phyloP scores from a whole-genome alignment of 345 rosid genomes.

The Passiflora organensis region DNA sequence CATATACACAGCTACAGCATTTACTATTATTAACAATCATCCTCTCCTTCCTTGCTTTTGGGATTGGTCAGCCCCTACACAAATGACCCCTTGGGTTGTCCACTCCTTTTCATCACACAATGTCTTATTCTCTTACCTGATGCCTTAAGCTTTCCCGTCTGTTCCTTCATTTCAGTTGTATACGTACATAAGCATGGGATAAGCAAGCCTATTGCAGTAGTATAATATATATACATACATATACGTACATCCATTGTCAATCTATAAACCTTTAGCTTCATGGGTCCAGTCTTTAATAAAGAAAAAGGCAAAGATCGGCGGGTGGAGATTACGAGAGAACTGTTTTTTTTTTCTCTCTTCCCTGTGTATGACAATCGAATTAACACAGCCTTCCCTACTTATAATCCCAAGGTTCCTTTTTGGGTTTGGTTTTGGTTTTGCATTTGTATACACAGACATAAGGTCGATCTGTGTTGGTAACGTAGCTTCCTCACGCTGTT shows the following conservation, averaged over 20 bases:
- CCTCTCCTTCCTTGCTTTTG: background rate
- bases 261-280: too few relatives aligned
- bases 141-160: too few relatives aligned
- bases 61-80: background rate
- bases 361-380: background rate
- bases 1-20: background rate
- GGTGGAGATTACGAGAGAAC: background rate
- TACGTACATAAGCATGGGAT: too few relatives aligned
- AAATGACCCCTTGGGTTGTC: conserved; percentile 15
- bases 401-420: conserved; percentile 23
- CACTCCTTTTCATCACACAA: conserved; percentile 11
- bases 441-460: conserved; percentile 1
- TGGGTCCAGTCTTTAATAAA: background rate
- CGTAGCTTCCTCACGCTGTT: too few relatives aligned
- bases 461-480: too few relatives aligned
- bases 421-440: background rate
- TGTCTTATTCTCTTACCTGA: too few relatives aligned
- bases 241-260: too few relatives aligned
- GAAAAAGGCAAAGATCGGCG: background rate
- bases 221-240: too few relatives aligned
- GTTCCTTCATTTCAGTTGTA: too few relatives aligned
- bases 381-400: conserved; percentile 15
- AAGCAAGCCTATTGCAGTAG: too few relatives aligned
- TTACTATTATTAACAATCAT: background rate
- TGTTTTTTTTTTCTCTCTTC: background rate